Percentiles rank a stretch among this genome's conserved stretches.
phyloP scores from a whole-genome alignment of 2,329 filamentous ascomycete species.

The Clarireedia homoeocarpa region DNA sequence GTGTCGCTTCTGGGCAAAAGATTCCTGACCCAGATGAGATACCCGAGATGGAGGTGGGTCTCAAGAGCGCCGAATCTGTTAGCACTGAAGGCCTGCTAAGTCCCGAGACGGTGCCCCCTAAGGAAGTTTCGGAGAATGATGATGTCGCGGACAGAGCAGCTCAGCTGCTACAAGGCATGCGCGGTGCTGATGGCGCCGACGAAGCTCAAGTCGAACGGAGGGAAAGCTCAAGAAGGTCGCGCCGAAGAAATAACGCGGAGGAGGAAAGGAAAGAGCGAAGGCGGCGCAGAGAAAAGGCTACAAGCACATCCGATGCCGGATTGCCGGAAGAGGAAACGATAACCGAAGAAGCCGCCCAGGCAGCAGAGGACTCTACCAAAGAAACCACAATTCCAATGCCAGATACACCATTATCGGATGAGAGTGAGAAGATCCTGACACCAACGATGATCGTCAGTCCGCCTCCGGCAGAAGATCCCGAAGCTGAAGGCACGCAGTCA shows the following conservation, averaged over 20 bases:
- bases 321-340: constrained; percentile 11
- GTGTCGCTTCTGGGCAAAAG: constrained; percentile 80
- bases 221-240: constrained; percentile 53
- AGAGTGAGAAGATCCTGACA: constrained; percentile 17
- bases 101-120: constrained; percentile 16
- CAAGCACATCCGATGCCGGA: constrained; percentile 25
- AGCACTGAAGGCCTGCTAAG: constrained; percentile 28
- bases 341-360: constrained; percentile 11
- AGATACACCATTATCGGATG: constrained; percentile 11
- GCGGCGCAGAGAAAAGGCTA: constrained; percentile 55
- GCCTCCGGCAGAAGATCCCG: constrained; percentile 24
- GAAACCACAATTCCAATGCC: not conserved
- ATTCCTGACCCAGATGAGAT: constrained; percentile 67
- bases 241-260: constrained; percentile 59
- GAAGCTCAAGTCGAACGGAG: constrained; percentile 44
- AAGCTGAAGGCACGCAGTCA: constrained; percentile 9
- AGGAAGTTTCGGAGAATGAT: constrained; percentile 32
- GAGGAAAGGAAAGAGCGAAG: constrained; percentile 65
- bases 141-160: constrained; percentile 83
- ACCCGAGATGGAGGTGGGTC: constrained; percentile 47
- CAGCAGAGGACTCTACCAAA: not conserved
- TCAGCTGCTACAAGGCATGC: constrained; percentile 74
- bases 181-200: constrained; percentile 48
- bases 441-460: constrained; percentile 27
- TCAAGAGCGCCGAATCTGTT: constrained; percentile 40